A percentile compares a stretch with the other conserved stretches of the same genome.
phyloP scores from a whole-genome alignment of 2,329 filamentous ascomycete species.

The Davidsoniella australis region DNA sequence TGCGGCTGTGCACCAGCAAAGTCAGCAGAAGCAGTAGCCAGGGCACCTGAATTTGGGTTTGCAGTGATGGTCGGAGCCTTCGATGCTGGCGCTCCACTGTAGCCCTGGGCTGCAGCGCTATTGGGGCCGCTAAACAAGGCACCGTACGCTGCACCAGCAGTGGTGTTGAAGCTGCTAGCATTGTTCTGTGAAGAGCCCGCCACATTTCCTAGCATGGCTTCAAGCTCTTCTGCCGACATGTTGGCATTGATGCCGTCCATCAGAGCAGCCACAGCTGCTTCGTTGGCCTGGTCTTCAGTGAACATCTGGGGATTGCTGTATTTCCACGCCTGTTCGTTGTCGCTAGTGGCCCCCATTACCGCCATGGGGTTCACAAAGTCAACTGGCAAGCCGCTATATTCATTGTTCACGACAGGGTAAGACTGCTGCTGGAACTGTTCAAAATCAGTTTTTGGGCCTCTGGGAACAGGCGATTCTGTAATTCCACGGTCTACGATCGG shows the following conservation, averaged over 20 bases:
- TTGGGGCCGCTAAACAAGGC: neutral
- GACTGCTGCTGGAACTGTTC: neutral
- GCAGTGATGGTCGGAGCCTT: neutral
- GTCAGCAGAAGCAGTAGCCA: neutral
- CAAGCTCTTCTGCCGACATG: neutral
- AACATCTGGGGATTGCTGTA: slow-evolving; percentile 6
- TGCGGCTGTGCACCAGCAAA: neutral
- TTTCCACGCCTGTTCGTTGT: slow-evolving; percentile 18
- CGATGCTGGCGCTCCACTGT: slow-evolving; percentile 1
- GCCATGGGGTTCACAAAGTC: slow-evolving; percentile 32
- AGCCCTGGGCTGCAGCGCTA: slow-evolving; percentile 1
- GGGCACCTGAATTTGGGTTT: neutral
- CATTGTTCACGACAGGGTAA: slow-evolving; percentile 26
- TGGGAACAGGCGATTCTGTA: slow-evolving; percentile 15
- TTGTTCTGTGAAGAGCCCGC: no score
- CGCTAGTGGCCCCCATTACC: slow-evolving; percentile 29
- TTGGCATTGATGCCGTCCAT: neutral
- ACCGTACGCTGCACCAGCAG: neutral
- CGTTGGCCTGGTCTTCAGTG: neutral
- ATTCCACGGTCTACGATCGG: slow-evolving; percentile 6
- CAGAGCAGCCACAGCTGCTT: neutral
- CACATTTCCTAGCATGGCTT: no score
- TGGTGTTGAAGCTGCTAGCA: neutral
- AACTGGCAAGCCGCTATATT: no score
- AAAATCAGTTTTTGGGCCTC: slow-evolving; percentile 16